Evolutionary conservation across 2,329 filamentous ascomycete genomes (phyloP).

Genomic region (Ophiosphaerella korrae): DNA sequence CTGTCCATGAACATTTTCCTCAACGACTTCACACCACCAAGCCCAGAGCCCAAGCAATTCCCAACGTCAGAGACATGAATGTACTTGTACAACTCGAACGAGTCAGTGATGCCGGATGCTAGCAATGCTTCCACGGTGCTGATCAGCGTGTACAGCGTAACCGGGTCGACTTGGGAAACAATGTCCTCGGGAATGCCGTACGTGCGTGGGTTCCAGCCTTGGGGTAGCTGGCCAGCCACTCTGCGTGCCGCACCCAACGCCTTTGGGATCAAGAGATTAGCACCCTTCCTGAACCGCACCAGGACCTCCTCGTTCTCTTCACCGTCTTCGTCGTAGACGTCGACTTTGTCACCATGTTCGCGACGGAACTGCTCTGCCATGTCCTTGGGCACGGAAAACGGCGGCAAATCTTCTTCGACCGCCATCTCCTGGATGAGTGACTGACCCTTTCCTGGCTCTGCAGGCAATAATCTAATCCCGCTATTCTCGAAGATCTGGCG

Average conservation of each 20-base stretch:
- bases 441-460: slow-evolving; percentile 97
- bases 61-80: slow-evolving; percentile 97
- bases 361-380: slow-evolving; percentile 96
- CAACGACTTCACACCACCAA: slow-evolving; percentile 90
- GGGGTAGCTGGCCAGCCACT: slow-evolving; percentile 94
- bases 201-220: slow-evolving; percentile 93
- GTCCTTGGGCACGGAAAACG: slow-evolving; percentile 96
- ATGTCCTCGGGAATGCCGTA: slow-evolving; percentile 98
- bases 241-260: slow-evolving; percentile 95
- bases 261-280: slow-evolving; percentile 93
- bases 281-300: slow-evolving; percentile 79
- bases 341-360: slow-evolving; percentile 84
- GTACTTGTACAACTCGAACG: slow-evolving; percentile 99
- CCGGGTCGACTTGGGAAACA: slow-evolving; percentile 94
- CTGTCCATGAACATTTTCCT: slow-evolving; percentile 96
- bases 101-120: slow-evolving; percentile 93
- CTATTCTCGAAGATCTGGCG: slow-evolving; percentile 95
- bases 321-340: slow-evolving; percentile 92
- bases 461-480: slow-evolving; percentile 93
- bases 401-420: slow-evolving; percentile 94
- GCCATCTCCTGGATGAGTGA: slow-evolving; percentile 90
- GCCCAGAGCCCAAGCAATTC: slow-evolving; percentile 97
- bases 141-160: slow-evolving; percentile 92
- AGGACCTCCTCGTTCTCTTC: slow-evolving; percentile 90
- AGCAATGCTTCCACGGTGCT: slow-evolving; percentile 90